Evolutionary conservation across 805 yeast genomes (phyloP).

Genomic region (Metschnikowia picachoensis): DNA sequence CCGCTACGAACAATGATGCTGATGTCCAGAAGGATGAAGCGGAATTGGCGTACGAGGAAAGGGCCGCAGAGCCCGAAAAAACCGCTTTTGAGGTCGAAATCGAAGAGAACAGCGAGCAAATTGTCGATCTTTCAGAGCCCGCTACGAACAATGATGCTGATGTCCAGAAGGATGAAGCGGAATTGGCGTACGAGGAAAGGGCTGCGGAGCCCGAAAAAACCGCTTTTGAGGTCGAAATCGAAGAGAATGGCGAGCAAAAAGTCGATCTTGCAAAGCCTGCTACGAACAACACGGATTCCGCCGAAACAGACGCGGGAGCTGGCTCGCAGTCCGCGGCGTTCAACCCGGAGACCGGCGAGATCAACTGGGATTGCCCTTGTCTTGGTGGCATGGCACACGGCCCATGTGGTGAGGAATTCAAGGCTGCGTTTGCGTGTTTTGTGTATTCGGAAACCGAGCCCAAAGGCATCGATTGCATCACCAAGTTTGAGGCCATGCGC

Average conservation of each 20-base stretch:
- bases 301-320: conserved; percentile 17
- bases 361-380: conserved; percentile 99
- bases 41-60: conserved; percentile 9
- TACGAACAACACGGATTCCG: not conserved
- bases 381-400: conserved; percentile 99
- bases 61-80: conserved; percentile 4
- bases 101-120: not conserved
- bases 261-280: too few species aligned
- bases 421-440: conserved; percentile 91
- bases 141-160: conserved; percentile 17
- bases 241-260: conserved; percentile 1
- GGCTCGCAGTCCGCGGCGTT: conserved; percentile 63
- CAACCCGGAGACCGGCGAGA: conserved; percentile 96
- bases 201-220: conserved; percentile 5
- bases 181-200: conserved; percentile 7
- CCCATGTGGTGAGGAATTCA: conserved; percentile 96
- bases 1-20: conserved; percentile 17
- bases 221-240: conserved; percentile 1
- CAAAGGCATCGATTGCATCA: conserved; percentile 93
- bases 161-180: conserved; percentile 11
- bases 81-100: conserved; percentile 9
- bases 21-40: conserved; percentile 10
- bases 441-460: conserved; percentile 93
- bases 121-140: not conserved
- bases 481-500: conserved; percentile 89